Evolutionary conservation across 257 asterid genomes (phyloP).

Genomic region (Nicotiana tomentosiformis): DNA sequence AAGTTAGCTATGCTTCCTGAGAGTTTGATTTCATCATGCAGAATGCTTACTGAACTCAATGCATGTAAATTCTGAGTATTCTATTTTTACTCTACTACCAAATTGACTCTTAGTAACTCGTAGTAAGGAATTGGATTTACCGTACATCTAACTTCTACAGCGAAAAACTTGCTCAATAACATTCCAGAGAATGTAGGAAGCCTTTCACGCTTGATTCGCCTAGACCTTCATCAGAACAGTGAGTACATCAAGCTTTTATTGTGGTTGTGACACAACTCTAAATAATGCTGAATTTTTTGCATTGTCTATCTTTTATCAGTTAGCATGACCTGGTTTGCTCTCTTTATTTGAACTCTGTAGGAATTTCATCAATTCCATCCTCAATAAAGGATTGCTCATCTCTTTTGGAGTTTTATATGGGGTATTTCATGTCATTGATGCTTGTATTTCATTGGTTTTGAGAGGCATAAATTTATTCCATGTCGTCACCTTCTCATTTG

Average conservation of each 20-base stretch:
- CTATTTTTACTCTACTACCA: background rate
- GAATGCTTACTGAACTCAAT: conserved; percentile 75
- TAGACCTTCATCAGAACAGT: conserved; percentile 92
- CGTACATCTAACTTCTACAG: conserved; percentile 33
- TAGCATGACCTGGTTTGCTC: conserved; percentile 11
- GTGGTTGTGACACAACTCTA: background rate
- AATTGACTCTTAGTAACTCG: conserved; percentile 8
- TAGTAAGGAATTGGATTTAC: conserved; percentile 15
- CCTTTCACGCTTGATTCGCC: conserved; percentile 76
- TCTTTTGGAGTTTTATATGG: conserved; percentile 83
- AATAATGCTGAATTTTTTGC: background rate
- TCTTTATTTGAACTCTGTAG: conserved; percentile 36
- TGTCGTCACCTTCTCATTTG: conserved; percentile 7
- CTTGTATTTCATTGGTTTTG: background rate
- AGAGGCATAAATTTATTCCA: background rate
- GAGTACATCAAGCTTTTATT: conserved; percentile 31
- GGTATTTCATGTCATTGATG: conserved; percentile 34
- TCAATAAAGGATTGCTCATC: conserved; percentile 78
- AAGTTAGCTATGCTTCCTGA: conserved; percentile 54
- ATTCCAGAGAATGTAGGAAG: conserved; percentile 81
- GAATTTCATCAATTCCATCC: conserved; percentile 79
- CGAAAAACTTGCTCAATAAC: conserved; percentile 58
- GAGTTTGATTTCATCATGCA: conserved; percentile 67
- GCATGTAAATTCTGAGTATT: conserved; percentile 54
- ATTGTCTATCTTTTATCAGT: background rate